Evolutionary conservation across 192 early-diverging fungal species (phyloP), one percentile per base, ranked within the genome.

Genomic region (Entomortierella lignicola): DNA sequence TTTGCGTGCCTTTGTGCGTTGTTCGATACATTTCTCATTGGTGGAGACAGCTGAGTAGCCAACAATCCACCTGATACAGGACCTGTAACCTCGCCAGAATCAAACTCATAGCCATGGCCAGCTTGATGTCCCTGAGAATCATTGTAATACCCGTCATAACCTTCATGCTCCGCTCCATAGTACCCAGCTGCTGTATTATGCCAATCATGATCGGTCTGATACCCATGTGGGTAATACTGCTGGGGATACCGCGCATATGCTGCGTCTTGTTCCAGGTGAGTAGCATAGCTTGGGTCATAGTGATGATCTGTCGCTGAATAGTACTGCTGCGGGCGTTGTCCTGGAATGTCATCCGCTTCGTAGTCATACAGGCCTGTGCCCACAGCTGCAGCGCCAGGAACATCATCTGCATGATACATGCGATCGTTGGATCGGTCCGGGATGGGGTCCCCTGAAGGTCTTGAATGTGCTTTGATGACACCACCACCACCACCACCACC

Each of bases 221-320:
- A 25, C 52, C 55, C 53, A 23, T 58, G 0, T 21, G 62, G 25
- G 27, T 43, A 34, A 12, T 72, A 59, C 31, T 72, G 71, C 17
- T 72, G 71, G 4, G 50, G 55, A 21, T 68, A 63, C 17, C 65
- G 71, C 8, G 50, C 47, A 21, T 68, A 57, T 0, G 60, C 52
- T 31, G 23, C 55, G 21, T 58, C 60, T 12, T 32, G 32, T 8
- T 66, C 57, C 21, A 29, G 42, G 10, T 25, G 37, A 31, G 52
- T 21, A 20, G 37, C 32, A 60, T 77, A 67, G 6, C 44, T 21
- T 2, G 53, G 37, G 43, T 69, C 52, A 27, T 77, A 63, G 26
- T 30, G 58, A n/a, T 69, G 53, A 11, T 27, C 59, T 11, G 18
- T 13, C 1, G 55, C 25, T n/a, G 32, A 51, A 30, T 60, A 63